phyloP scores from a whole-genome alignment of 495 filamentous ascomycete species.

The Lophium mytilinum region DNA sequence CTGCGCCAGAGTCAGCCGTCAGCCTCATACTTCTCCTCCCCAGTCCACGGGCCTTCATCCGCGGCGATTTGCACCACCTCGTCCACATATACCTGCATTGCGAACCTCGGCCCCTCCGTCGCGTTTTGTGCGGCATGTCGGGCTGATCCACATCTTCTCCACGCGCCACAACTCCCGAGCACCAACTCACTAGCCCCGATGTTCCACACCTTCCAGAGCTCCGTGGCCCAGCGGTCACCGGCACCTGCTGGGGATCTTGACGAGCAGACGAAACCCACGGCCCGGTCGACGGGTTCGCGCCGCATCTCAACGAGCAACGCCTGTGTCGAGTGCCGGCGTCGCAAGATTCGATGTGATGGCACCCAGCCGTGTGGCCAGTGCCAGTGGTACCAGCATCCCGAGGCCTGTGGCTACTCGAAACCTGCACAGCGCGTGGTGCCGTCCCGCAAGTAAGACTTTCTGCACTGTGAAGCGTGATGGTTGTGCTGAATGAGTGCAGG shows the following conservation, averaged over 20 bases:
- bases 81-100: not conserved
- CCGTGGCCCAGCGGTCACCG: conserved; percentile 21
- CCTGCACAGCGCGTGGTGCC: conserved; percentile 31
- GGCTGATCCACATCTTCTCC: conserved; percentile 1
- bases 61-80: not conserved
- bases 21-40: no score
- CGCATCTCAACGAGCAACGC: conserved; percentile 30
- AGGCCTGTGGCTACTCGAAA: conserved; percentile 31
- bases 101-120: not conserved
- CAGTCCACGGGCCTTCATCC: no score
- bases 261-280: conserved; percentile 7
- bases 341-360: conserved; percentile 30
- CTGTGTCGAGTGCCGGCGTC: conserved; percentile 26
- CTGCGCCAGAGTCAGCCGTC: no score
- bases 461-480: not conserved
- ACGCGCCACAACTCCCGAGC: not conserved
- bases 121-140: conserved; percentile 12
- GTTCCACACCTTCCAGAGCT: conserved; percentile 30
- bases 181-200: conserved; percentile 4
- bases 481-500: conserved; percentile 20
- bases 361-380: conserved; percentile 29
- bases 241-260: conserved; percentile 12
- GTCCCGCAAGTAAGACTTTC: conserved; percentile 27
- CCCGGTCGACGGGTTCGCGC: conserved; percentile 24
- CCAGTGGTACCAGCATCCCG: conserved; percentile 34